Conservation (phyloP, 73 alveolate species). For the Stentor roeselii region DNA sequence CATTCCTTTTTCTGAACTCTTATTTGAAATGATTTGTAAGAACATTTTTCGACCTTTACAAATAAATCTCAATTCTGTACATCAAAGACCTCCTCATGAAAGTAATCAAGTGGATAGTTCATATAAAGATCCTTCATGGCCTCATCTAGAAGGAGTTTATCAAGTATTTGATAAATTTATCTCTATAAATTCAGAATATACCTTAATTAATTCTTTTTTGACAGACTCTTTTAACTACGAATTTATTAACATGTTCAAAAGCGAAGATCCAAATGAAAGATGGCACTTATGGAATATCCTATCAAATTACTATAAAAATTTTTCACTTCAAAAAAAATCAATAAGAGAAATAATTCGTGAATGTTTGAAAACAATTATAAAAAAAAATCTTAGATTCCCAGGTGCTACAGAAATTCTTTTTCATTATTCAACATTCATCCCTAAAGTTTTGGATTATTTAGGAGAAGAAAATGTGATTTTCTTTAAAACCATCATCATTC, state of each 20-base stretch:
- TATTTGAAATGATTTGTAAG: constrained; percentile 84
- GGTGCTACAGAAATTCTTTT: constrained; percentile 89
- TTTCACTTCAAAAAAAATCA: constrained; percentile 77
- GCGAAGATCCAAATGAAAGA: constrained; percentile 76
- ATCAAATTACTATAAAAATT: constrained; percentile 72
- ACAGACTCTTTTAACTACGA: constrained; percentile 64
- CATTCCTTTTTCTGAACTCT: constrained; percentile 77
- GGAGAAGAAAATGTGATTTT: constrained; percentile 89
- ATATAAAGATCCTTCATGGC: constrained; percentile 70
- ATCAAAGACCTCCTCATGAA: constrained; percentile 39
- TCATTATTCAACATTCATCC: constrained; percentile 75
- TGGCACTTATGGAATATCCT: constrained; percentile 71
- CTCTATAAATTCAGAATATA: constrained; percentile 60
- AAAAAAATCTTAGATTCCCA: constrained; percentile 79
- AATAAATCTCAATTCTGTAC: constrained; percentile 56
- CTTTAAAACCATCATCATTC: constrained; percentile 81
- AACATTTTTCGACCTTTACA: constrained; percentile 90
- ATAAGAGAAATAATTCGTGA: constrained; percentile 84
- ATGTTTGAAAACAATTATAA: constrained; percentile 79
- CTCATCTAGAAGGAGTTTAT: constrained; percentile 70
- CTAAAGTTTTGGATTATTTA: constrained; percentile 88
- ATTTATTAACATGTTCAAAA: constrained; percentile 67
- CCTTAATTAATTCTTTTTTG: constrained; percentile 56
- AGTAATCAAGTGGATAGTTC: constrained; percentile 48
- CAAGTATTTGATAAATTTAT: constrained; percentile 69